These are phyloP conservation scores for Camelina laxa DNA, from an alignment of 345 rosid genomes.

Conservation along the genomic window DNA sequence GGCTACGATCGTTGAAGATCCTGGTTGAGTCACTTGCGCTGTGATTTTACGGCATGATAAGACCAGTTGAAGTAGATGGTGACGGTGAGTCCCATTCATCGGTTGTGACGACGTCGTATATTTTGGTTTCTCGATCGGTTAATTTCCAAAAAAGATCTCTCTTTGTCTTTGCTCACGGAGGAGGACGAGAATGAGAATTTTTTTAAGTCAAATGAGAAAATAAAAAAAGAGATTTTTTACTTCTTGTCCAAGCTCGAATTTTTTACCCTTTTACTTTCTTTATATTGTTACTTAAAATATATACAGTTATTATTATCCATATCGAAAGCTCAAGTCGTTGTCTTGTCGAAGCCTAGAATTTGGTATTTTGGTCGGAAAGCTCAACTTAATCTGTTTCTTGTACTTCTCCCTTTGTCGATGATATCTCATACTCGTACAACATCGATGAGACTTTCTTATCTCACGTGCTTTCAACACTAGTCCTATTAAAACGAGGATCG, in stretches of 20 bases:
- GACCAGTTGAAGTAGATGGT: constrained; percentile 76
- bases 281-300: background rate
- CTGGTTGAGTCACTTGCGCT: constrained; percentile 71
- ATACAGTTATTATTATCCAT: background rate
- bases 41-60: constrained; percentile 85
- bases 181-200: background rate
- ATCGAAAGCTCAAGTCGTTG: background rate
- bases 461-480: background rate
- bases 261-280: background rate
- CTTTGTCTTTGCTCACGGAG: background rate
- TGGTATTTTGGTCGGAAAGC: constrained; percentile 19
- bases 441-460: too few species aligned
- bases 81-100: constrained; percentile 47
- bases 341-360: background rate
- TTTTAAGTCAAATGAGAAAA: background rate
- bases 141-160: background rate
- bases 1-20: constrained; percentile 70
- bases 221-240: constrained; percentile 9
- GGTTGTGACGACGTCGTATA: background rate
- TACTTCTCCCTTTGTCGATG: background rate
- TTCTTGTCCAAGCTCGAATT: constrained; percentile 23
- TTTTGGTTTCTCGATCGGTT: constrained; percentile 4
- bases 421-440: too few species aligned
- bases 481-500: background rate
- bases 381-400: constrained; percentile 30